A percentile compares a stretch with the other conserved stretches of the same genome.
Conservation (phyloP, 768 basidiomycete genomes). For the Amanita muscaria region DNA sequence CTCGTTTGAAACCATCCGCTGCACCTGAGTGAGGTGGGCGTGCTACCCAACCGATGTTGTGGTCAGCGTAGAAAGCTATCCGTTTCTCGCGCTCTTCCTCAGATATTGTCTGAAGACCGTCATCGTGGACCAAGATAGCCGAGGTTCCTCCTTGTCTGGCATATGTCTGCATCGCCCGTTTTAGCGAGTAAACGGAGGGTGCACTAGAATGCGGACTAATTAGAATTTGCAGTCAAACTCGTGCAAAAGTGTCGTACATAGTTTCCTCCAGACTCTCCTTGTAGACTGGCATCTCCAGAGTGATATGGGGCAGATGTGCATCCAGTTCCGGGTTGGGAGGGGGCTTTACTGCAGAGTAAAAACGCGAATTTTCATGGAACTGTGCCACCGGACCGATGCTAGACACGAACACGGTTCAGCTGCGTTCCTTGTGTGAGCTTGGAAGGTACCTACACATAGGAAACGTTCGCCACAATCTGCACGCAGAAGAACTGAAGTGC, state of each 20-base stretch:
- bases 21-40: slow-evolving; percentile 59
- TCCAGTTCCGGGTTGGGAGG: slow-evolving; percentile 56
- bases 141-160: slow-evolving; percentile 84
- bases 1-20: slow-evolving; percentile 66
- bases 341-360: slow-evolving; percentile 67
- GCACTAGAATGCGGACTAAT: slow-evolving; percentile 31
- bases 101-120: slow-evolving; percentile 64
- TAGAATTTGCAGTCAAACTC: slow-evolving; percentile 1
- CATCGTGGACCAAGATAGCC: slow-evolving; percentile 74
- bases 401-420: slow-evolving; percentile 45
- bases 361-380: slow-evolving; percentile 76
- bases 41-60: slow-evolving; percentile 79
- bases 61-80: slow-evolving; percentile 64
- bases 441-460: slow-evolving; percentile 49
- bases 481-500: slow-evolving; percentile 79
- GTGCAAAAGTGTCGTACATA: slow-evolving; percentile 43
- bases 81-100: slow-evolving; percentile 58
- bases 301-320: slow-evolving; percentile 59
- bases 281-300: slow-evolving; percentile 82
- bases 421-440: slow-evolving; percentile 32
- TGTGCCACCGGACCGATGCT: slow-evolving; percentile 81
- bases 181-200: slow-evolving; percentile 68
- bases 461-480: slow-evolving; percentile 56
- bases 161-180: slow-evolving; percentile 87
- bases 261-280: slow-evolving; percentile 78